Evolutionary conservation across 768 basidiomycete genomes (phyloP).

Genomic region (Lactifluus echinatus): DNA sequence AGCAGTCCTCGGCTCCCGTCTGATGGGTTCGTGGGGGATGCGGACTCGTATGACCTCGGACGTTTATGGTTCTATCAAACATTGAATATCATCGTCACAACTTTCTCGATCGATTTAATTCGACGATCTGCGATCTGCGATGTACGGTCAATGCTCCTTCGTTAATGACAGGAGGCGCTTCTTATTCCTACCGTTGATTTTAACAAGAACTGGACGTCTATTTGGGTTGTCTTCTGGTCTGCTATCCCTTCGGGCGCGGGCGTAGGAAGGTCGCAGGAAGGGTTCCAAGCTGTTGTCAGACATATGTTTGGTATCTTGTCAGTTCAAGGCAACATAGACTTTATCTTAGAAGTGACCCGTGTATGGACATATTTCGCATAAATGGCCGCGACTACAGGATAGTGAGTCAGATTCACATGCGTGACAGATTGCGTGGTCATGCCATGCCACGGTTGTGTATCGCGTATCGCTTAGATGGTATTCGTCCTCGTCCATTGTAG

Average conservation of each 20-base stretch:
- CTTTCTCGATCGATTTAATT: not conserved
- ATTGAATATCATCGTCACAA: not conserved
- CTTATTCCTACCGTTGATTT: not conserved
- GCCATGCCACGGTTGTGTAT: not conserved
- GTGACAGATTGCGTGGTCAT: too few relatives aligned
- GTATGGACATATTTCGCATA: too few relatives aligned
- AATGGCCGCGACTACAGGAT: too few relatives aligned
- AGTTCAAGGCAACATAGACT: not conserved
- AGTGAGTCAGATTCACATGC: too few relatives aligned
- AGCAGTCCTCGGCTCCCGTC: not conserved
- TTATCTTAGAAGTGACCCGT: too few relatives aligned
- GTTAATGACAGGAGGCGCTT: not conserved
- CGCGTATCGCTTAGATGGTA: not conserved
- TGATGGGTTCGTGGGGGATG: too few relatives aligned
- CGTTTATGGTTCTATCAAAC: not conserved
- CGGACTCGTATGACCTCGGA: not conserved
- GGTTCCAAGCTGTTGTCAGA: not conserved
- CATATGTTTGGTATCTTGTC: not conserved
- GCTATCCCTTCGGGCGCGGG: not conserved
- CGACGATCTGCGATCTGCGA: not conserved
- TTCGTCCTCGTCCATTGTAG: not conserved
- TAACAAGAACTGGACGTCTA: not conserved
- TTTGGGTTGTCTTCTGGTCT: not conserved
- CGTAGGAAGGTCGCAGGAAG: too few relatives aligned
- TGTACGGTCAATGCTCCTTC: not conserved